Evolutionary conservation across 208 protist species (phyloP), one percentile per base, ranked within the genome.

Genomic region (Acanthamoeba triangularis): DNA sequence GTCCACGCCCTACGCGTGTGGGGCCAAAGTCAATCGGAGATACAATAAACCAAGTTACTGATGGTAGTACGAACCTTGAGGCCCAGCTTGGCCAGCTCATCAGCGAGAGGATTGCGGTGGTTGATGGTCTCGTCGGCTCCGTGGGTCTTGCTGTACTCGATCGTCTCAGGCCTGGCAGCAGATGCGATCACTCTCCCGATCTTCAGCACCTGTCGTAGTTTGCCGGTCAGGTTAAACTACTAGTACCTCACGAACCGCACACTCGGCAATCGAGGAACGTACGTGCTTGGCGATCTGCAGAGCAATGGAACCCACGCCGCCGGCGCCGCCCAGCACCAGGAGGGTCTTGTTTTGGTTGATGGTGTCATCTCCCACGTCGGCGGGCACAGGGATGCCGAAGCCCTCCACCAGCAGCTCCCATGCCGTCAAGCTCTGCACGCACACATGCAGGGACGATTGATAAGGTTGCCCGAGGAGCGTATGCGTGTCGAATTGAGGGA

Each of bases 371-470:
- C 35, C 90, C 6, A 78, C 54, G 44, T 67, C 41, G 14, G 41
- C 44, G 0, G 63, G 61, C 3, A 94, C 67, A 0, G 69, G 67
- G 69, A 94, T 78, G 90, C 35, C 49, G n/a, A 94, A 61, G 69
- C 41, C 90, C 41, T 94, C 90, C n/a, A 84, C 69, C 35, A 94
- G 11, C n/a, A 59, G 20, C 49, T 94, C 90, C 90, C 90, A 94
- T 11, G 90, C 90, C 49, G 90, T 94, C 28, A 94, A 33, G 7
- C 37, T 23, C 76, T 85, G 23, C 30, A 25, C 23, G 20, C 18
- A 16, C 54, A 61, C 54, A 4, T 61, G 54, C 20, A 13, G 54
- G 10, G 16, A 5, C 13, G 54, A 61, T 25, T 16, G 4, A 16
- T 25, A 16, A 61, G 54, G 20, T 69, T 18, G 52, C 52, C 52